Evolutionary conservation across 2,329 filamentous ascomycete species (phyloP).

Genomic region (Cordyceps pruinosa): DNA sequence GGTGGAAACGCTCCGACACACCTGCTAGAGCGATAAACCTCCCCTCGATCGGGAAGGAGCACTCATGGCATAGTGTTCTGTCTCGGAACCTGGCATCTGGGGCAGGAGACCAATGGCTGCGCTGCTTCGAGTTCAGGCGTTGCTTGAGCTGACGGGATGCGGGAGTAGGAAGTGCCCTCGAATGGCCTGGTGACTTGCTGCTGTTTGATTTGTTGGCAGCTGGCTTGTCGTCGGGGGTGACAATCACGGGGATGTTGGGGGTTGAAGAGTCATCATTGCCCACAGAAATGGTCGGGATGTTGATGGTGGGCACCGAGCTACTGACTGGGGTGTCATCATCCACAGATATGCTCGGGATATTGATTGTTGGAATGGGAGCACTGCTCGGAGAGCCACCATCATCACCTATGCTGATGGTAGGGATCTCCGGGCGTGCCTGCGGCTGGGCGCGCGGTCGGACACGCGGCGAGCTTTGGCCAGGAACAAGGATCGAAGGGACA

Average conservation of each 20-base stretch:
- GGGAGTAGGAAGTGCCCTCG: constrained; percentile 44
- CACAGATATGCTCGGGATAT: constrained; percentile 46
- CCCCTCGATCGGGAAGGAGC: constrained; percentile 76
- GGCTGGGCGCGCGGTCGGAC: constrained; percentile 16
- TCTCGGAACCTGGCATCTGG: constrained; percentile 40
- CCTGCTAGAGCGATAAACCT: constrained; percentile 82
- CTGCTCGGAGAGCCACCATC: constrained; percentile 18
- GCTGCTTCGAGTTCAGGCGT: constrained; percentile 34
- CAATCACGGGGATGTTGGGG: constrained; percentile 35
- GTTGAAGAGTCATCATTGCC: constrained; percentile 25
- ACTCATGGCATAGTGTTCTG: constrained; percentile 77
- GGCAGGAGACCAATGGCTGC: constrained; percentile 54
- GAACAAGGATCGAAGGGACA: constrained; percentile 50
- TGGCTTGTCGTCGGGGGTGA: constrained; percentile 37
- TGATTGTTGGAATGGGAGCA: constrained; percentile 28
- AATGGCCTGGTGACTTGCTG: constrained; percentile 25
- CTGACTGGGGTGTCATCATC: constrained; percentile 19
- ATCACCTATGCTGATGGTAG: constrained; percentile 30
- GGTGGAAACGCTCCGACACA: constrained; percentile 71
- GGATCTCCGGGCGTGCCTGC: constrained; percentile 21
- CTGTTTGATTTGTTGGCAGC: constrained; percentile 28
- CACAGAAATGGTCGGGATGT: constrained; percentile 36
- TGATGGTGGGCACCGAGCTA: constrained; percentile 38
- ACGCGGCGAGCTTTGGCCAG: constrained; percentile 36
- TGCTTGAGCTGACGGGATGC: constrained; percentile 26